These are phyloP conservation scores for Amorphotheca resinae DNA, from an alignment of 495 filamentous ascomycete genomes.

Conservation along the genomic window DNA sequence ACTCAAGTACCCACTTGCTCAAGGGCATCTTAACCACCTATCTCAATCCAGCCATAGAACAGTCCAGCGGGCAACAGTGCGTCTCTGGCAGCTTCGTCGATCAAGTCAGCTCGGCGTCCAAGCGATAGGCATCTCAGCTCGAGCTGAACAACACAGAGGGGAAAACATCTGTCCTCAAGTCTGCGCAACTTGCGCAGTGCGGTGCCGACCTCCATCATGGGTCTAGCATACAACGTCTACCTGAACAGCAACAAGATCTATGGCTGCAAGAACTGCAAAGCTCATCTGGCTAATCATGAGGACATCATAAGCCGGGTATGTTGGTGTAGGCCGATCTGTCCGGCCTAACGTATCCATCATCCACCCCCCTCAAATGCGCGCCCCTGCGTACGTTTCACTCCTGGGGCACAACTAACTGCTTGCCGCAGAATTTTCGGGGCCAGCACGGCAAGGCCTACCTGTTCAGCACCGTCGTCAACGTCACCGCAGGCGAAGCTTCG, in stretches of 20 bases:
- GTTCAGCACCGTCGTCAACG: constrained; percentile 88
- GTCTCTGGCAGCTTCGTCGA: too few relatives aligned
- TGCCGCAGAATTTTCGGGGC: constrained; percentile 81
- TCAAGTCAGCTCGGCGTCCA: neutral
- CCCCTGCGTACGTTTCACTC: neutral
- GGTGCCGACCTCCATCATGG: constrained; percentile 42
- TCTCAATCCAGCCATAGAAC: neutral
- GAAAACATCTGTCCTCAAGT: neutral
- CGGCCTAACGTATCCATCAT: constrained; percentile 4
- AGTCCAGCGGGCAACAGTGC: neutral
- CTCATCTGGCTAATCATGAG: constrained; percentile 86
- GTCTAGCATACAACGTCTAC: constrained; percentile 91
- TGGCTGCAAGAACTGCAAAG: constrained; percentile 91
- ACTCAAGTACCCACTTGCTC: too few relatives aligned
- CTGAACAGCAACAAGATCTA: constrained; percentile 83
- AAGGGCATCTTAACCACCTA: too few relatives aligned
- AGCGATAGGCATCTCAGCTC: neutral
- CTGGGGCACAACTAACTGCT: neutral
- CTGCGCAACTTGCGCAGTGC: neutral
- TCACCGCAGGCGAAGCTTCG: constrained; percentile 61
- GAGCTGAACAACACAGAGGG: neutral
- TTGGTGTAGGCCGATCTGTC: constrained; percentile 7
- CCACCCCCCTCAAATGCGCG: neutral
- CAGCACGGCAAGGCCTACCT: constrained; percentile 98
- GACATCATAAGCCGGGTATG: constrained; percentile 89